Evolutionary conservation across 2,329 filamentous ascomycete genomes (phyloP).

Genomic region (Cordyceps farinosa): DNA sequence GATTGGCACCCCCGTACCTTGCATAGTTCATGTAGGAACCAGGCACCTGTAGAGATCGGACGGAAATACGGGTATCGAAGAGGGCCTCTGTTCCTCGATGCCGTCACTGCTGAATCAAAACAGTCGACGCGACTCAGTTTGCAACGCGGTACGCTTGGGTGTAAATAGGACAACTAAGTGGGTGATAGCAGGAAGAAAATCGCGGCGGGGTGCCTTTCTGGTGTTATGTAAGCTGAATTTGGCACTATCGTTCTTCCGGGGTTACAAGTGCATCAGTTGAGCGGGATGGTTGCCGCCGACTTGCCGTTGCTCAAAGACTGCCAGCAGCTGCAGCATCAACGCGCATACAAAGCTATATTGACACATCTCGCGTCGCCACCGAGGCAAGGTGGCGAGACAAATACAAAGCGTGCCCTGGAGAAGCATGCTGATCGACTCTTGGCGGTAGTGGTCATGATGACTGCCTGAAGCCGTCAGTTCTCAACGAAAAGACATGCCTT

Average conservation of each 20-base stretch:
- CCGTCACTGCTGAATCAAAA: conserved; percentile 16
- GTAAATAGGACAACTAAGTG: background rate
- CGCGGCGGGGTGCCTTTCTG: no score
- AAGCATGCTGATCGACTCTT: background rate
- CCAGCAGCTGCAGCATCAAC: background rate
- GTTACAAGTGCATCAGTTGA: background rate
- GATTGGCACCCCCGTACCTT: conserved; percentile 6
- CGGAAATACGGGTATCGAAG: background rate
- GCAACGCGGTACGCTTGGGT: background rate
- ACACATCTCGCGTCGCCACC: background rate
- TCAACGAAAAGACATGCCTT: background rate
- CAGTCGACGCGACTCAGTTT: conserved; percentile 3
- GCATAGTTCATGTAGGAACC: conserved; percentile 14
- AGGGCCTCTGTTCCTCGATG: background rate
- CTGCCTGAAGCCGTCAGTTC: conserved; percentile 5
- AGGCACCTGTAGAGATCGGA: conserved; percentile 10
- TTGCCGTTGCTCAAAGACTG: background rate
- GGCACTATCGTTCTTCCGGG: no score
- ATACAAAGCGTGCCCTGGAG: background rate
- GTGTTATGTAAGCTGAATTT: background rate
- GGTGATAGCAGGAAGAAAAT: no score
- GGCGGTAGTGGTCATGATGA: conserved; percentile 2
- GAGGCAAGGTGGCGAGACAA: background rate
- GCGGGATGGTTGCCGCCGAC: background rate
- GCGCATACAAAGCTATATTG: background rate